Percentiles rank a stretch among this genome's conserved stretches.
These are phyloP conservation scores for Mucor plumbeus DNA, from an alignment of 371 early-diverging fungal species.

Conservation along the genomic window DNA sequence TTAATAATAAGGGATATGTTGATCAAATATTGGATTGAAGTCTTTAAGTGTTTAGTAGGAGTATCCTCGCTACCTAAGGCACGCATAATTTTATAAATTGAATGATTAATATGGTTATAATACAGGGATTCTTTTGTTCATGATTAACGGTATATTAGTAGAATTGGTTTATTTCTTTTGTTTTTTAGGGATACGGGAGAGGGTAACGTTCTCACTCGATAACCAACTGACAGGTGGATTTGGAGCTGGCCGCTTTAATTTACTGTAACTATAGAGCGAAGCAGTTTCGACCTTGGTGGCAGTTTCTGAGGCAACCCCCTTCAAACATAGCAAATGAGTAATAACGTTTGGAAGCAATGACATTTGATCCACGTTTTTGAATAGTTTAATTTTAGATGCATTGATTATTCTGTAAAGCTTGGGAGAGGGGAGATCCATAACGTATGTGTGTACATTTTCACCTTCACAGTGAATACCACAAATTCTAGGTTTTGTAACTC, in stretches of 20 bases:
- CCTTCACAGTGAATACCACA: conserved; percentile 28
- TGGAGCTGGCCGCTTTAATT: conserved; percentile 22
- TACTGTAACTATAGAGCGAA: conserved; percentile 12
- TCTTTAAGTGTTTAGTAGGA: conserved; percentile 11
- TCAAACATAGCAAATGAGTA: conserved; percentile 22
- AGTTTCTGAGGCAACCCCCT: conserved; percentile 20
- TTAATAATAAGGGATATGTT: too few relatives aligned
- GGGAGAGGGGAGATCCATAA: conserved; percentile 24
- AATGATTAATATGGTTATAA: conserved; percentile 16
- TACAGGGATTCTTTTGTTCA: too few relatives aligned
- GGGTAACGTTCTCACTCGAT: conserved; percentile 6
- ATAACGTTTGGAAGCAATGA: conserved; percentile 23
- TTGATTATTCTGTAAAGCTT: conserved; percentile 26
- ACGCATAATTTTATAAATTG: conserved; percentile 11
- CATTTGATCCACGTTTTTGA: conserved; percentile 22
- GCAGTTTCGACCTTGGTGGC: conserved; percentile 22
- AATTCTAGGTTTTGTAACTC: conserved; percentile 16
- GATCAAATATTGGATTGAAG: conserved; percentile 10
- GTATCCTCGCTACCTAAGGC: conserved; percentile 17
- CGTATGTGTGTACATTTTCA: conserved; percentile 15
- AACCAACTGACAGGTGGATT: conserved; percentile 16
- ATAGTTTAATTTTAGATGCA: too few relatives aligned
- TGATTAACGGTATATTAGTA: too few relatives aligned
- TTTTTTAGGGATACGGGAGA: conserved; percentile 21
- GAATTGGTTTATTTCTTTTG: conserved; percentile 21